Conservation (phyloP, 1,284 basidiomycete species). For the Ustilago nuda region DNA sequence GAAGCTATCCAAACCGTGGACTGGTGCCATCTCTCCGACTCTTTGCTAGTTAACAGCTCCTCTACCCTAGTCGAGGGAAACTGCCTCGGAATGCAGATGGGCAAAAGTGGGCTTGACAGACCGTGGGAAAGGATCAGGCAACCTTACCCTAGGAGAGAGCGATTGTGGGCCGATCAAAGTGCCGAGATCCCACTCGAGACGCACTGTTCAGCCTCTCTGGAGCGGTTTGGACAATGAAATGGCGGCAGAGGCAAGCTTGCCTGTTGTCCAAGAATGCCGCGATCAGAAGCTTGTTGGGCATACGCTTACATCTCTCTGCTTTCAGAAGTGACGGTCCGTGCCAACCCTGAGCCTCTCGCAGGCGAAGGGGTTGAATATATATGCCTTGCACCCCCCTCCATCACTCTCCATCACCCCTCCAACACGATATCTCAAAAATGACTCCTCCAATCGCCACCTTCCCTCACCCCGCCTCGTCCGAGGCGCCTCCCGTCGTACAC, state of each 20-base stretch:
- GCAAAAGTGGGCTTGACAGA: not conserved
- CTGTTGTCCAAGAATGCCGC: too few relatives aligned
- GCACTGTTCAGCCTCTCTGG: not conserved
- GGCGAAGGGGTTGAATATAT: too few relatives aligned
- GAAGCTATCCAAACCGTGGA: not conserved
- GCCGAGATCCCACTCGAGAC: slow-evolving; percentile 1
- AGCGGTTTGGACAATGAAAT: not conserved
- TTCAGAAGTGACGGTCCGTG: not conserved
- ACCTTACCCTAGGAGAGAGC: not conserved
- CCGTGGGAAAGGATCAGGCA: not conserved
- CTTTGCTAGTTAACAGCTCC: too few relatives aligned
- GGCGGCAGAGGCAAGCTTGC: too few relatives aligned
- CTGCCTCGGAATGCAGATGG: too few relatives aligned
- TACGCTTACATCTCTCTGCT: too few relatives aligned
- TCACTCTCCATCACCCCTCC: not conserved
- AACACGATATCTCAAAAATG: slow-evolving; percentile 24
- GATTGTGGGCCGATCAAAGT: not conserved
- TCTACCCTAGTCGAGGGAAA: too few relatives aligned
- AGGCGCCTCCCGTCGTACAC: slow-evolving; percentile 7
- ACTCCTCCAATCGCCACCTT: slow-evolving; percentile 59
- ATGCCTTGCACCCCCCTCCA: too few relatives aligned
- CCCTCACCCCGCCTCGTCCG: slow-evolving; percentile 10
- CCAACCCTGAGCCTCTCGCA: not conserved
- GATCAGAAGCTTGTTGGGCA: too few relatives aligned
- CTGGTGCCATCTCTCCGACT: too few relatives aligned